Evolutionary conservation across 2,329 filamentous ascomycete genomes (phyloP).

Genomic region (Chaetomiaceae sp.): DNA sequence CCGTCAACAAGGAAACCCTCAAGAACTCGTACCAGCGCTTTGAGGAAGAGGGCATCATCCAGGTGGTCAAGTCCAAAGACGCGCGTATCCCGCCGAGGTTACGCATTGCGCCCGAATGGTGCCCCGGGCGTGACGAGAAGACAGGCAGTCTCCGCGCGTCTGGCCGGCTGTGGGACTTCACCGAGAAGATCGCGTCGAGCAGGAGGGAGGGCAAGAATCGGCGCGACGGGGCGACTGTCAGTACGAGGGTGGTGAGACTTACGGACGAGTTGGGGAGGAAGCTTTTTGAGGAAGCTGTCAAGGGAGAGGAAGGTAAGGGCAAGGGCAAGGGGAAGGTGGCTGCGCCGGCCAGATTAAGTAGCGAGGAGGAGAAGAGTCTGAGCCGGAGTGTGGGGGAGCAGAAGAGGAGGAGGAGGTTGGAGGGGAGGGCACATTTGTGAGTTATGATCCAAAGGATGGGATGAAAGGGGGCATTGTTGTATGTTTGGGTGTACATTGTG

Average conservation of each 20-base stretch:
- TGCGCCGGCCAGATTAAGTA: conserved; percentile 42
- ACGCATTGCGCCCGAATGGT: conserved; percentile 70
- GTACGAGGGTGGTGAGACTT: conserved; percentile 71
- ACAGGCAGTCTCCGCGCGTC: conserved; percentile 61
- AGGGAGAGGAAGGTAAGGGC: conserved; percentile 36
- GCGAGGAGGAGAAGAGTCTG: conserved; percentile 47
- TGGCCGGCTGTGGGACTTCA: conserved; percentile 86
- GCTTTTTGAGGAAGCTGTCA: conserved; percentile 59
- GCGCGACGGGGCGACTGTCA: conserved; percentile 86
- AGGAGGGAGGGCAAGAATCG: conserved; percentile 92
- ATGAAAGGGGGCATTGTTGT: background rate
- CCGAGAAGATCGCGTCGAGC: conserved; percentile 76
- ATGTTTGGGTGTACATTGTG: background rate
- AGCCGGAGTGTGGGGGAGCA: conserved; percentile 43
- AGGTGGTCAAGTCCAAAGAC: conserved; percentile 66
- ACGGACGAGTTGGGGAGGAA: conserved; percentile 67
- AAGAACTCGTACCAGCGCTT: conserved; percentile 89
- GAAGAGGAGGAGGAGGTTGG: conserved; percentile 45
- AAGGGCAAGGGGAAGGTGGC: conserved; percentile 28
- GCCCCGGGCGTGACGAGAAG: conserved; percentile 58
- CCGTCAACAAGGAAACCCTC: conserved; percentile 95
- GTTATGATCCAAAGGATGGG: no score
- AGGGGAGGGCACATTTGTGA: conserved; percentile 43
- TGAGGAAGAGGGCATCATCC: conserved; percentile 83
- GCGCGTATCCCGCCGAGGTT: conserved; percentile 58